phyloP scores from a whole-genome alignment of 148 eudicot species.

The Silene uniflora region DNA sequence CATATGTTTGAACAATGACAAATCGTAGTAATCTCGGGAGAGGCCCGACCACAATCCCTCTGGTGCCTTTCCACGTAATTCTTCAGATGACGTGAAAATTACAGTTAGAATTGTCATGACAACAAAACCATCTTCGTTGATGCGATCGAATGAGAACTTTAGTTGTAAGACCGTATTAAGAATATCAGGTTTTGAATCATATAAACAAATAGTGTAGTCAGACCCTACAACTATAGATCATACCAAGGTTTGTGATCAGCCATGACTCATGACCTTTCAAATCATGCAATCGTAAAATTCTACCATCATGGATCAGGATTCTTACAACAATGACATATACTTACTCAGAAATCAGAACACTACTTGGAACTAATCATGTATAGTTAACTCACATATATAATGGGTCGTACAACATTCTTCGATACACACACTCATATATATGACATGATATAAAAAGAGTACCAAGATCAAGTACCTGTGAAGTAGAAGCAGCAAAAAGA shows the following conservation, averaged over 20 bases:
- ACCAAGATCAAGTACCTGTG: slow-evolving; percentile 16
- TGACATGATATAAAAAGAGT: not conserved
- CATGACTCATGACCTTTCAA: too few species aligned
- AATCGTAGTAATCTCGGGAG: not conserved
- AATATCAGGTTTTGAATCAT: not conserved
- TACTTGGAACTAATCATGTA: not conserved
- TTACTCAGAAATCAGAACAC: not conserved
- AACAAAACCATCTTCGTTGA: too few species aligned
- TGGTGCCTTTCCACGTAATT: too few species aligned
- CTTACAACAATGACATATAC: not conserved
- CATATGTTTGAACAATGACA: not conserved
- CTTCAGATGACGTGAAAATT: not conserved
- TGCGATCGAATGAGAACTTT: too few species aligned
- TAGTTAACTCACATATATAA: not conserved
- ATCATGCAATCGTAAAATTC: not conserved
- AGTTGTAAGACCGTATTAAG: not conserved
- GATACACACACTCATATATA: too few species aligned
- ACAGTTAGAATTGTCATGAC: not conserved
- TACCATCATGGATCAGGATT: too few species aligned
- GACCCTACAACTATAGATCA: too few species aligned
- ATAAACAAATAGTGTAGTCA: too few species aligned
- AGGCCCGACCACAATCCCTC: too few species aligned
- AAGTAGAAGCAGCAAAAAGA: slow-evolving; percentile 21
- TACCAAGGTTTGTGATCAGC: too few species aligned
- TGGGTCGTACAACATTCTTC: too few species aligned